A percentile compares a stretch with the other conserved stretches of the same genome.
phyloP scores from a whole-genome alignment of 73 alveolate species.

The Stentor roeselii region DNA sequence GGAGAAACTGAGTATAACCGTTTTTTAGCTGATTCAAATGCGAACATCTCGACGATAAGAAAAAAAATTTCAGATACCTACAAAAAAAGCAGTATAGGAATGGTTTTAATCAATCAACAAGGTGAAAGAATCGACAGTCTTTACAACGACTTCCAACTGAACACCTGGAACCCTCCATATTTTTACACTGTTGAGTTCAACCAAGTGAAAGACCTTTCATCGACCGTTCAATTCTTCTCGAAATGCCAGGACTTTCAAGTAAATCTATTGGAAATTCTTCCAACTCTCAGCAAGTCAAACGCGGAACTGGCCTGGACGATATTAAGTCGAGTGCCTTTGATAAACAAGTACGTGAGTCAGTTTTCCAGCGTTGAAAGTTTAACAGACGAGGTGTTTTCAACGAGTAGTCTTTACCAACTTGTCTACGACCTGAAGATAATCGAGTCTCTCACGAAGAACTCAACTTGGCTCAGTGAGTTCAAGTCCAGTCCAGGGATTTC shows the following conservation, averaged over 20 bases:
- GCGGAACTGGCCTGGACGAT: slow-evolving; percentile 11
- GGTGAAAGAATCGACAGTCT: not conserved
- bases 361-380: not conserved
- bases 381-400: not conserved
- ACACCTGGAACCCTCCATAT: not conserved
- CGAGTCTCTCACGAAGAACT: not conserved
- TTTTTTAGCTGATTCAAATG: not conserved
- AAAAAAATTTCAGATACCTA: not conserved
- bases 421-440: not conserved
- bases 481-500: not conserved
- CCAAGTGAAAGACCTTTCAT: not conserved
- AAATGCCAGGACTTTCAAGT: not conserved
- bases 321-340: not conserved
- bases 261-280: not conserved
- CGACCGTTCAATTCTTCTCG: not conserved
- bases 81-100: not conserved
- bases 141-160: not conserved
- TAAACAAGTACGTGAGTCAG: not conserved
- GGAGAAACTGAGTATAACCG: not conserved
- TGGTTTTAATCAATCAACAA: not conserved
- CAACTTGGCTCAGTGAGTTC: not conserved
- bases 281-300: not conserved
- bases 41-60: not conserved
- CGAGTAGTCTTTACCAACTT: not conserved
- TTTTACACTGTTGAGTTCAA: not conserved